phyloP scores from a whole-genome alignment of 1,139 yeast genomes.

The Magnusiomyces clavatus region DNA sequence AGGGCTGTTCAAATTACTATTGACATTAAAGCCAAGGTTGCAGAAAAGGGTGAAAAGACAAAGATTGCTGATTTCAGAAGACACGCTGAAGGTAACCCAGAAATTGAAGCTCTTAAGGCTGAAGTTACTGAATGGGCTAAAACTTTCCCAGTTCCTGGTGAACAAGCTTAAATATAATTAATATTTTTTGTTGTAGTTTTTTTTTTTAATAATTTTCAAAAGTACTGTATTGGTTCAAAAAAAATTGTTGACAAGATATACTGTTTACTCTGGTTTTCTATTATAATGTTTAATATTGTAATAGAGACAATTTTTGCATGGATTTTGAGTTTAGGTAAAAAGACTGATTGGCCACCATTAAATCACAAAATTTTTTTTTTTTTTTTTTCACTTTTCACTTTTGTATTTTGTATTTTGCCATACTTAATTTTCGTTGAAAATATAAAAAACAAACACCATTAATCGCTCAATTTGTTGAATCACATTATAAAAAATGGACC shows the following conservation, averaged over 20 bases:
- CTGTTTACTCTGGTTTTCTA: too few relatives aligned
- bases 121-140: conserved; percentile 92
- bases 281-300: too few relatives aligned
- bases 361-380: background rate
- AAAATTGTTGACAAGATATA: too few relatives aligned
- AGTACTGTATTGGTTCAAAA: too few relatives aligned
- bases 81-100: conserved; percentile 61
- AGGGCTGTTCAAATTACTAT: conserved; percentile 73
- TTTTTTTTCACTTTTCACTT: background rate
- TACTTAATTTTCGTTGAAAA: background rate
- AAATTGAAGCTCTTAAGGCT: conserved; percentile 55
- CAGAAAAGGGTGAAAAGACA: conserved; percentile 77
- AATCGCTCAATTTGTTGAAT: background rate
- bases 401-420: background rate
- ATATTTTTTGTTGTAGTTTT: background rate
- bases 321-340: background rate
- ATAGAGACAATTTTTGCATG: too few relatives aligned
- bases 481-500: background rate
- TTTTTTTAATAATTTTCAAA: background rate
- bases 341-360: background rate
- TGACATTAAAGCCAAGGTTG: conserved; percentile 56
- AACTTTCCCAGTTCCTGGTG: conserved; percentile 83
- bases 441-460: background rate
- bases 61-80: conserved; percentile 91
- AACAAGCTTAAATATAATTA: conserved; percentile 12